These are phyloP conservation scores for Boletus holoroseus DNA, from an alignment of 1,284 basidiomycete species.

Conservation along the genomic window DNA sequence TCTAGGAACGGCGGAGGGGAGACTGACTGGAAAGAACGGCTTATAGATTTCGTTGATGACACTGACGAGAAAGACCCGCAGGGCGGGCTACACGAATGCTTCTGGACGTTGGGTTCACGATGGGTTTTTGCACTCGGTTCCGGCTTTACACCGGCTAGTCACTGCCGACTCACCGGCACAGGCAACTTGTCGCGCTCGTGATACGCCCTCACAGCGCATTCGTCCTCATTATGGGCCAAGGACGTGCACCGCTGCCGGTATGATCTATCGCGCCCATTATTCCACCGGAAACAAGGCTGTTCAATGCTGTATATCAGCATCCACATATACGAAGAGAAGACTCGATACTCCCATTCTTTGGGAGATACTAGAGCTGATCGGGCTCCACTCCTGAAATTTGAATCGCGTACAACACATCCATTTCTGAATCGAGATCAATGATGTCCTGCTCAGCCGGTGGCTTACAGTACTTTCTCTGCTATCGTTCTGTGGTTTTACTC, in stretches of 20 bases:
- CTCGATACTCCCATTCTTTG: not conserved
- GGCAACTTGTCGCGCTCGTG: not conserved
- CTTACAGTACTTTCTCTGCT: not conserved
- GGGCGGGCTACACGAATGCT: not conserved
- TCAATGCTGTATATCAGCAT: not conserved
- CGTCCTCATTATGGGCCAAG: slow-evolving; percentile 2
- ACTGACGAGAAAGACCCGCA: not conserved
- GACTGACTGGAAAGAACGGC: not conserved
- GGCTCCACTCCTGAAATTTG: no score
- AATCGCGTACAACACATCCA: no score
- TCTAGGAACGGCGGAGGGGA: not conserved
- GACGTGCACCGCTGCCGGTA: not conserved
- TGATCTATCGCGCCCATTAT: not conserved
- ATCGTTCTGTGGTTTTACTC: not conserved
- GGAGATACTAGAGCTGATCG: not conserved
- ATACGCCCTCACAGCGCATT: not conserved
- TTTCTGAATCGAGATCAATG: not conserved
- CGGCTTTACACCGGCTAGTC: slow-evolving; percentile 6
- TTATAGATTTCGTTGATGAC: not conserved
- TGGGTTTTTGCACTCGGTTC: slow-evolving; percentile 8
- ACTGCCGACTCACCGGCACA: no score
- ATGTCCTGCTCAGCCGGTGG: not conserved
- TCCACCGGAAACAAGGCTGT: not conserved
- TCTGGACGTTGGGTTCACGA: not conserved
- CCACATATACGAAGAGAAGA: not conserved